phyloP scores from a whole-genome alignment of 306 rosid species.

The Rosa persica region DNA sequence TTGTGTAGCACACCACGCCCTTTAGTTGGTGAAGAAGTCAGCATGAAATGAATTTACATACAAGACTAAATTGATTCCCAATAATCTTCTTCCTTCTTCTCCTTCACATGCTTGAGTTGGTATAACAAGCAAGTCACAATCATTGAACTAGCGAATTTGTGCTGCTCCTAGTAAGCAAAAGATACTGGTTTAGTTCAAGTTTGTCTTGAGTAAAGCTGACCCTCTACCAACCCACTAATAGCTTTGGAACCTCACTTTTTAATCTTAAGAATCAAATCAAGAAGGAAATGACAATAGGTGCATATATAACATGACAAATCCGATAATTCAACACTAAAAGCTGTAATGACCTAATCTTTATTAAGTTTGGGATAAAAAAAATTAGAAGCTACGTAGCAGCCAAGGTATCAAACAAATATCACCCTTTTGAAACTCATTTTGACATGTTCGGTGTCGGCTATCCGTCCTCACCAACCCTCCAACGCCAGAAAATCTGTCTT shows the following conservation, averaged over 20 bases:
- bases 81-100: not conserved
- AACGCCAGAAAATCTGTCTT: conserved; percentile 16
- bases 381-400: not conserved
- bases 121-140: not conserved
- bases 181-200: conserved; percentile 14
- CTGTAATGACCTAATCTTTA: not conserved
- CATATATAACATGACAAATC: conserved; percentile 12
- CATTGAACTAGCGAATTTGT: not conserved
- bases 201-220: not conserved
- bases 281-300: not conserved
- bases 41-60: not conserved
- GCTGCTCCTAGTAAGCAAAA: conserved; percentile 4
- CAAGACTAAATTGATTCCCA: not conserved
- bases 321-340: not conserved
- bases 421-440: not conserved
- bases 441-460: conserved; percentile 22
- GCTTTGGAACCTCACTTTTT: not conserved
- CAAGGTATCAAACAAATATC: conserved; percentile 10
- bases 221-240: conserved; percentile 15
- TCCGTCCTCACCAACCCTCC: conserved; percentile 28
- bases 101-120: not conserved
- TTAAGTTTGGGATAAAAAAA: not conserved
- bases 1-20: not conserved
- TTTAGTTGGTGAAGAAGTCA: conserved; percentile 12
- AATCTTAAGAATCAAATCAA: not conserved